Base-by-base conservation (phyloP, 495 filamentous ascomycete genomes). In the Neurospora tetrasperma region DNA sequence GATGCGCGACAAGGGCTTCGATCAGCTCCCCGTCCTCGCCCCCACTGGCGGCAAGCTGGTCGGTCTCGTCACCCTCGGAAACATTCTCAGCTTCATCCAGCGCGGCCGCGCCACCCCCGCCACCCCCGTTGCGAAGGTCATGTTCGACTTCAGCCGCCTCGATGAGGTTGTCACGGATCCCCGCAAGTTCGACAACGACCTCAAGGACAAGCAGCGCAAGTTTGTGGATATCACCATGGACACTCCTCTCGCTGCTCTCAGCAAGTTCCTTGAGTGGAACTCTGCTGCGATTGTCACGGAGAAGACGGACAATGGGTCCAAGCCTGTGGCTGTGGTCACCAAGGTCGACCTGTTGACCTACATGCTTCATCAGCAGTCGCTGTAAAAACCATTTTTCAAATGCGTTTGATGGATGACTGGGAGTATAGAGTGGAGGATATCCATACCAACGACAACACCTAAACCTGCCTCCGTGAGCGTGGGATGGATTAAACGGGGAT, bases 241-340 rank as follows among this genome's bases (percentile, higher is more conserved):
- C 73, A 99, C 96, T 11, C 92, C 92, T 11, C 83, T 99, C 42
- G 88, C 87, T 71, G 92, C 92, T 48, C 84, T 99, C 44, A 94
- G 92, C 80, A 88, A 91, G 70, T 99, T 99, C 84, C 93, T 99
- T 76, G 94, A 97, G 82, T 98, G 96, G 93, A 98, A 98, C 81
- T 94, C 91, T 78, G 94, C 96, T 16, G 96, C 96, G 3, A 88
- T 98, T 69, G 93, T 98, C 1, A 98, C 94, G 14, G 93, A 98
- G 80, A 83, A 81, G 74, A 83, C 81, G 44, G 84, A 84, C 74
- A 88, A 84, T 31, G 85, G 86, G 38, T 81, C 77, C 59, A 85
- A 90, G 83, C 94, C 96, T 7, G 85, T 94, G 42, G 96, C 96
- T 20, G 89, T 99, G 10, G 95, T 94, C 5, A 98, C 96, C 40